These are phyloP conservation scores for Oryza longistaminata DNA, from an alignment of 176 grass and related monocot genomes.

Conservation along the genomic window DNA sequence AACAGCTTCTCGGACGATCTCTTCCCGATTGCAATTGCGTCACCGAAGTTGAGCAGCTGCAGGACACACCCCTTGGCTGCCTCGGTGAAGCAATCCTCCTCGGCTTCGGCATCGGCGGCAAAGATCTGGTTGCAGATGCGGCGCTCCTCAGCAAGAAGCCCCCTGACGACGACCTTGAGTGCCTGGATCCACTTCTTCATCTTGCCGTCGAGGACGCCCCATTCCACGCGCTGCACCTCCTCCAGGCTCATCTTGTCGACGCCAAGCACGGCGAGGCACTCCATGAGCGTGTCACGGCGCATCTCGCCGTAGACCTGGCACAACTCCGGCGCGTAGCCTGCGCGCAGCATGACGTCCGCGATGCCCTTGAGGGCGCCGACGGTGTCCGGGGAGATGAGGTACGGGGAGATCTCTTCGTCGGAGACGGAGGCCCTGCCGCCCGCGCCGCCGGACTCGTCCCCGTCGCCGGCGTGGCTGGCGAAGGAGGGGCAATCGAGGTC, in stretches of 20 bases:
- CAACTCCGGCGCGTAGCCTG: slow-evolving; percentile 68
- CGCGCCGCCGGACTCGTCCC: slow-evolving; percentile 9
- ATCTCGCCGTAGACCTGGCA: slow-evolving; percentile 82
- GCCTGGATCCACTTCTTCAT: slow-evolving; percentile 97
- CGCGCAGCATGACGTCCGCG: slow-evolving; percentile 72
- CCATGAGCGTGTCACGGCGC: slow-evolving; percentile 66
- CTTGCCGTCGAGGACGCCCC: slow-evolving; percentile 72
- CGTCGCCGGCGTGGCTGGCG: slow-evolving; percentile 28
- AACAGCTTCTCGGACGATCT: slow-evolving; percentile 76
- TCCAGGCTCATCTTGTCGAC: slow-evolving; percentile 80
- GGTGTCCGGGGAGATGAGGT: slow-evolving; percentile 56
- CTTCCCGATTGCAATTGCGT: slow-evolving; percentile 84
- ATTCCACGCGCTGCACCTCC: slow-evolving; percentile 90
- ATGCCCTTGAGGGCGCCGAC: slow-evolving; percentile 61
- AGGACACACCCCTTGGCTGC: slow-evolving; percentile 73
- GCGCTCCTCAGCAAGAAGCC: slow-evolving; percentile 67
- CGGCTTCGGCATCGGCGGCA: slow-evolving; percentile 31
- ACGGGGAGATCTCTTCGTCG: slow-evolving; percentile 63
- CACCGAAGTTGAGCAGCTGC: slow-evolving; percentile 89
- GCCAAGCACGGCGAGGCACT: slow-evolving; percentile 70
- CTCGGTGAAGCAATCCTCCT: slow-evolving; percentile 87
- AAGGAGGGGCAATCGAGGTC: slow-evolving; percentile 59
- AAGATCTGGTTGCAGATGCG: slow-evolving; percentile 70
- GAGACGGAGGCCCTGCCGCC: slow-evolving; percentile 45
- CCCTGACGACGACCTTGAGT: slow-evolving; percentile 58